phyloP scores from a whole-genome alignment of 2,329 filamentous ascomycete species.

The Teratosphaeriaceae sp. region DNA sequence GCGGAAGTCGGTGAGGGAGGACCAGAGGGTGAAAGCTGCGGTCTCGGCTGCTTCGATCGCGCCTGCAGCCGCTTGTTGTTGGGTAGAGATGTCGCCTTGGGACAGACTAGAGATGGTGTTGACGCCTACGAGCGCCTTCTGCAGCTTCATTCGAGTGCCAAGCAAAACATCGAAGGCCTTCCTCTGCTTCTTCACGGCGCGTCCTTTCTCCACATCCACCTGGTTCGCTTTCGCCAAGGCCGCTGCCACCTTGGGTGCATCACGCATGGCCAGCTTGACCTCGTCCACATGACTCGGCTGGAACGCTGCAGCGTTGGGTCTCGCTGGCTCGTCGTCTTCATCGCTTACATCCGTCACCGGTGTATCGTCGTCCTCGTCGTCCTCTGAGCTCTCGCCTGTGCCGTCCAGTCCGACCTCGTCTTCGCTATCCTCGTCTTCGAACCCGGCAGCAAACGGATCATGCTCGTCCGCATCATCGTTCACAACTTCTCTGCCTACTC shows the following conservation, averaged over 20 bases:
- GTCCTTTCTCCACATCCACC: constrained; percentile 76
- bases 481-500: constrained; percentile 63
- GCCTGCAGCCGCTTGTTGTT: constrained; percentile 28
- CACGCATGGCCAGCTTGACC: constrained; percentile 21
- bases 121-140: constrained; percentile 78
- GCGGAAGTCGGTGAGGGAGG: constrained; percentile 66
- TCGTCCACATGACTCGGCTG: neutral
- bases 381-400: constrained; percentile 38
- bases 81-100: constrained; percentile 32
- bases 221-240: constrained; percentile 61
- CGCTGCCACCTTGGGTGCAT: constrained; percentile 45
- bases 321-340: constrained; percentile 34
- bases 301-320: constrained; percentile 27
- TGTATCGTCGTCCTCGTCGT: constrained; percentile 31
- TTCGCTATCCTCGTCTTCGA: constrained; percentile 42
- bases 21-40: constrained; percentile 79
- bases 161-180: constrained; percentile 81
- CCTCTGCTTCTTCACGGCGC: constrained; percentile 78
- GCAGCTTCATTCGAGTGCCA: constrained; percentile 84
- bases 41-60: constrained; percentile 73
- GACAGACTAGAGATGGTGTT: constrained; percentile 57
- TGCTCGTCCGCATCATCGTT: constrained; percentile 48
- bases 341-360: constrained; percentile 41
- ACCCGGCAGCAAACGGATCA: constrained; percentile 40
- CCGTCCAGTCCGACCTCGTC: constrained; percentile 17